These are phyloP conservation scores for Cornus kousa DNA, from an alignment of 148 eudicot species.

Conservation along the genomic window DNA sequence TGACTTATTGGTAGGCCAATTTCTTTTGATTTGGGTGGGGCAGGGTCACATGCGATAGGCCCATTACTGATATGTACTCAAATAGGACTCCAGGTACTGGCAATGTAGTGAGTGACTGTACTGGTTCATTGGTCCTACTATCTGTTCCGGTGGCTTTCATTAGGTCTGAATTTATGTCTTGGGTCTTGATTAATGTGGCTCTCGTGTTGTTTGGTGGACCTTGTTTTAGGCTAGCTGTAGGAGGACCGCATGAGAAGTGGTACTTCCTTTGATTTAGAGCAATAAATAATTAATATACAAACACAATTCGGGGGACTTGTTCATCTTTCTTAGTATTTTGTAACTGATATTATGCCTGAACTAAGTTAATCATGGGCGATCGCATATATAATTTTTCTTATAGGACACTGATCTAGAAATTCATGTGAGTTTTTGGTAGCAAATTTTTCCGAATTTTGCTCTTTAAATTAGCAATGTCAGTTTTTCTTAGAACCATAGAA, in stretches of 20 bases:
- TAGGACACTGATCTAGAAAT: too few species aligned
- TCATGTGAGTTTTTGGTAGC: too few species aligned
- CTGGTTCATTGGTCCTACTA: neutral
- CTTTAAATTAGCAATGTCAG: too few species aligned
- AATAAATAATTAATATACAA: neutral
- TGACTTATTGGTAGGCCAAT: neutral
- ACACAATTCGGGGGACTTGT: too few species aligned
- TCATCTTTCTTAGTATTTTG: too few species aligned
- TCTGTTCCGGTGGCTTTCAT: neutral
- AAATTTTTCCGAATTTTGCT: too few species aligned
- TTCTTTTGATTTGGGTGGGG: neutral
- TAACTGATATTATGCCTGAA: too few species aligned
- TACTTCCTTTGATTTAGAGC: neutral
- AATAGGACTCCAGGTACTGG: neutral
- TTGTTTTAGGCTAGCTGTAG: neutral
- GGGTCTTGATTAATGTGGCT: neutral
- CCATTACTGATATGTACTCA: neutral
- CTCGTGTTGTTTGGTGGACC: neutral
- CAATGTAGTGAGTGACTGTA: neutral
- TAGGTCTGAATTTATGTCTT: neutral
- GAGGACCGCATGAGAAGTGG: neutral
- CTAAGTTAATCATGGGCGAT: too few species aligned
- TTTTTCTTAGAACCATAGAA: too few species aligned
- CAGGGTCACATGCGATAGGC: neutral
- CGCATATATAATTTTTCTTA: too few species aligned